A percentile compares a stretch with the other conserved stretches of the same genome.
Conservation (phyloP, 148 eudicot genomes). For the Chenopodium formosanum region DNA sequence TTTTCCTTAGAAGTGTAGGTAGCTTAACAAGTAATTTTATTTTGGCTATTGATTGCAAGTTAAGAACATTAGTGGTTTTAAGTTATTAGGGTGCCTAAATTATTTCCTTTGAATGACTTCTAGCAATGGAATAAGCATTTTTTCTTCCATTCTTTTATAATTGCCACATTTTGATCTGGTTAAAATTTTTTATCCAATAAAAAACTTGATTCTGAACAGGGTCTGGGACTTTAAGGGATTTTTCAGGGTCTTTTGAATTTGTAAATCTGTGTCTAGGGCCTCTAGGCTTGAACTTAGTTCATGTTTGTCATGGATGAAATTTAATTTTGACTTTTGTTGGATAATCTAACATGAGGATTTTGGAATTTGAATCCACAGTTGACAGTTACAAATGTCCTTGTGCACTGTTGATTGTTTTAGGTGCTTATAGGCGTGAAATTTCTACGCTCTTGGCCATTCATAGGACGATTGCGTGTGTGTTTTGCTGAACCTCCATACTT, state of each 20-base stretch:
- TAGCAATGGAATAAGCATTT: no score
- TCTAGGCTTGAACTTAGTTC: no score
- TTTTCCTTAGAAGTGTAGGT: not conserved
- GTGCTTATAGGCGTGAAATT: conserved; percentile 93
- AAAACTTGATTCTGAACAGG: no score
- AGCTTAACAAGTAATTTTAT: not conserved
- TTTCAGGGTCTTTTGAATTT: not conserved
- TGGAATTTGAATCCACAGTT: not conserved
- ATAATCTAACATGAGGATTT: not conserved
- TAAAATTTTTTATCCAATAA: no score
- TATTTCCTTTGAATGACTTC: no score
- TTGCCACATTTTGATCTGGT: no score
- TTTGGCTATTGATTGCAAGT: not conserved
- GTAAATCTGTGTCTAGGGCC: not conserved
- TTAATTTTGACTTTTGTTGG: not conserved
- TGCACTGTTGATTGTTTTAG: conserved; percentile 31
- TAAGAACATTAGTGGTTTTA: no score
- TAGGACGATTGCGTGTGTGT: conserved; percentile 84
- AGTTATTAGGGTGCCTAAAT: no score
- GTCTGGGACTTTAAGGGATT: not conserved
- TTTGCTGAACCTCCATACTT: conserved; percentile 96
- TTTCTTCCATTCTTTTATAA: no score
- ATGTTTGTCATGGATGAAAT: no score
- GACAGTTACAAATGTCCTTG: not conserved
- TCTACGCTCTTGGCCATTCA: conserved; percentile 78